Evolutionary conservation across 805 yeast species (phyloP).

Genomic region (Metschnikowia hibisci): DNA sequence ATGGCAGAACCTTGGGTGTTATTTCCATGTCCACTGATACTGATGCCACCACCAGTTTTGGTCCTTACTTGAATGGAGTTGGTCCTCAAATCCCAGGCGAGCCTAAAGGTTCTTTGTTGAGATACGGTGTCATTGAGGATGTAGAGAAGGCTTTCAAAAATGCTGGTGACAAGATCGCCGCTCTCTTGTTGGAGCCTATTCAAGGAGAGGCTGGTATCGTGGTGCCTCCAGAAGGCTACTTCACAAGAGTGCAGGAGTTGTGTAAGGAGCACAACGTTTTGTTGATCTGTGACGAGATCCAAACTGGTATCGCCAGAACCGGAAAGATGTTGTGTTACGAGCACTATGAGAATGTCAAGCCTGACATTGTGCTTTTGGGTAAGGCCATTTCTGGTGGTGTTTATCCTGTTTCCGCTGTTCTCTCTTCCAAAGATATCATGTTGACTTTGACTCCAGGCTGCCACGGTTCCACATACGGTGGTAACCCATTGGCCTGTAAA

Average conservation of each 20-base stretch:
- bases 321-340: constrained; percentile 91
- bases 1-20: constrained; percentile 93
- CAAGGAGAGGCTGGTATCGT: constrained; percentile 99
- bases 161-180: constrained; percentile 88
- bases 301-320: constrained; percentile 96
- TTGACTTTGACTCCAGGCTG: constrained; percentile 88
- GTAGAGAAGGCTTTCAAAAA: constrained; percentile 74
- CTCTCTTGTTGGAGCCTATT: constrained; percentile 88
- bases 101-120: constrained; percentile 50
- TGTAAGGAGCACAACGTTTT: constrained; percentile 82
- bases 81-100: constrained; percentile 84
- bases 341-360: constrained; percentile 73
- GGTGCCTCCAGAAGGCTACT: constrained; percentile 83
- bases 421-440: constrained; percentile 89
- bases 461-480: constrained; percentile 97
- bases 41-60: constrained; percentile 83
- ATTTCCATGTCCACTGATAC: constrained; percentile 96
- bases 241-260: constrained; percentile 63
- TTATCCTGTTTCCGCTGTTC: constrained; percentile 84
- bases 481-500: constrained; percentile 90
- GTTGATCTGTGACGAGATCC: constrained; percentile 94
- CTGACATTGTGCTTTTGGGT: constrained; percentile 86
- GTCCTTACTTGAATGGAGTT: constrained; percentile 81
- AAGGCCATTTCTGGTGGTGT: constrained; percentile 97
- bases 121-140: constrained; percentile 86